phyloP scores from a whole-genome alignment of 106 monocot genomes.

The Phalaenopsis equestris region DNA sequence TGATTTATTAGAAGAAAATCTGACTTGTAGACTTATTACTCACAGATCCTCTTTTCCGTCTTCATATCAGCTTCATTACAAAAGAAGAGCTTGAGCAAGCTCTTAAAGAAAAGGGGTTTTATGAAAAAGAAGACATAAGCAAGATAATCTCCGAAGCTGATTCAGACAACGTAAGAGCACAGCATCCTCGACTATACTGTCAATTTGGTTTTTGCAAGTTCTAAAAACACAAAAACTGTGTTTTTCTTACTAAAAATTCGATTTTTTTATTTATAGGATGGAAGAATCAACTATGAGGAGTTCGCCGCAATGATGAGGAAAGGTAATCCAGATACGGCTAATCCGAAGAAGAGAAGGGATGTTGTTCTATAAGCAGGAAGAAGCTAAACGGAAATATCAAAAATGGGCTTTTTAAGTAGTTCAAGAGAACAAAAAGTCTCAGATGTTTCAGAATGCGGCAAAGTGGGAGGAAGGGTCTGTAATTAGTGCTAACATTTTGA shows the following conservation, averaged over 20 bases:
- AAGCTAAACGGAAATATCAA: background rate
- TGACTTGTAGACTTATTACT: background rate
- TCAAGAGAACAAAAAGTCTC: background rate
- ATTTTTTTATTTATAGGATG: conserved; percentile 38
- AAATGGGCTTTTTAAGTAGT: background rate
- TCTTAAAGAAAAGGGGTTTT: conserved; percentile 63
- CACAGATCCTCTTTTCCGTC: background rate
- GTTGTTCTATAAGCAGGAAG: conserved; percentile 15
- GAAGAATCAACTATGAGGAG: conserved; percentile 70
- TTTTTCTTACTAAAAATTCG: background rate
- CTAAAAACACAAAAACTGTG: background rate
- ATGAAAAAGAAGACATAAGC: conserved; percentile 64
- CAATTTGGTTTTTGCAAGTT: background rate
- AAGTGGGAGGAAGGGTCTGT: background rate
- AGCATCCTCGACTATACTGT: background rate
- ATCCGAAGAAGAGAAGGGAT: conserved; percentile 56
- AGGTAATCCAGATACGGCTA: conserved; percentile 33
- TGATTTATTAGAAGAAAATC: background rate
- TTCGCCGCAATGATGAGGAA: conserved; percentile 64
- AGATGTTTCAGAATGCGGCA: background rate
- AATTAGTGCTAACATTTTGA: background rate
- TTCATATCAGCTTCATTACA: conserved; percentile 55
- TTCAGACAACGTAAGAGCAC: conserved; percentile 65
- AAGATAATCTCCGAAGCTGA: conserved; percentile 75
- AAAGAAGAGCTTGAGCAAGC: conserved; percentile 92